Conservation (phyloP, 2,329 filamentous ascomycete genomes). For the Seiridium unicorne region DNA sequence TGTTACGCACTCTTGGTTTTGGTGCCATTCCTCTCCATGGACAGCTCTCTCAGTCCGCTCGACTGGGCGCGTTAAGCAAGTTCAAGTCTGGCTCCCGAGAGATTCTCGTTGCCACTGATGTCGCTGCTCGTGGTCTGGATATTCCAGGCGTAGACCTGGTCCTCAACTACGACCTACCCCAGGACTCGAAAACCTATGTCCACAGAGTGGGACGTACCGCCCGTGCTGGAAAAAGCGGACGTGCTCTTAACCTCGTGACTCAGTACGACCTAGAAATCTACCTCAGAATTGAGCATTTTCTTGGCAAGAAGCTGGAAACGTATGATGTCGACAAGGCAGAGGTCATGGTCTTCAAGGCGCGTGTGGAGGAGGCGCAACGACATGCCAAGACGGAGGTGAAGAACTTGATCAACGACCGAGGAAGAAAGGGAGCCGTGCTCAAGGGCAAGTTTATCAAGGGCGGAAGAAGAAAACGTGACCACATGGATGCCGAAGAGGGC, state of each 20-base stretch:
- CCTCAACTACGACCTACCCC: conserved; percentile 80
- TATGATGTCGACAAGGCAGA: conserved; percentile 75
- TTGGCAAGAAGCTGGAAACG: conserved; percentile 73
- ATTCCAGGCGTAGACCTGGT: conserved; percentile 90
- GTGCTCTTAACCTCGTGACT: conserved; percentile 78
- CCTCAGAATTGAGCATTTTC: conserved; percentile 75
- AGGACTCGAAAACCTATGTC: conserved; percentile 86
- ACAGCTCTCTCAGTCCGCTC: conserved; percentile 82
- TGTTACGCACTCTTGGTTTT: conserved; percentile 82
- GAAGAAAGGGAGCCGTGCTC: conserved; percentile 49
- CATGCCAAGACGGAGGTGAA: conserved; percentile 81
- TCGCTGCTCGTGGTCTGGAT: conserved; percentile 90
- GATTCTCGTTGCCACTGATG: conserved; percentile 89
- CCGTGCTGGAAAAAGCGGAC: conserved; percentile 79
- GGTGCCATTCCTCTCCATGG: conserved; percentile 91
- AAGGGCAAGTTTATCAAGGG: conserved; percentile 39
- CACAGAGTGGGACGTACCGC: conserved; percentile 88
- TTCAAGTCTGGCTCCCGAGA: conserved; percentile 79
- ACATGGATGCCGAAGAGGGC: conserved; percentile 77
- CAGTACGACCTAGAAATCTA: conserved; percentile 76
- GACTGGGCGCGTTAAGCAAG: conserved; percentile 85
- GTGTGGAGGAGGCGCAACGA: conserved; percentile 81
- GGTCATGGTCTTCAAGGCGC: conserved; percentile 75
- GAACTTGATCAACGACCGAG: conserved; percentile 68
- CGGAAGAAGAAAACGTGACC: conserved; percentile 47